Base-by-base conservation (phyloP, 1,284 basidiomycete genomes). In the Ceratorhiza oryzae-sativae region DNA sequence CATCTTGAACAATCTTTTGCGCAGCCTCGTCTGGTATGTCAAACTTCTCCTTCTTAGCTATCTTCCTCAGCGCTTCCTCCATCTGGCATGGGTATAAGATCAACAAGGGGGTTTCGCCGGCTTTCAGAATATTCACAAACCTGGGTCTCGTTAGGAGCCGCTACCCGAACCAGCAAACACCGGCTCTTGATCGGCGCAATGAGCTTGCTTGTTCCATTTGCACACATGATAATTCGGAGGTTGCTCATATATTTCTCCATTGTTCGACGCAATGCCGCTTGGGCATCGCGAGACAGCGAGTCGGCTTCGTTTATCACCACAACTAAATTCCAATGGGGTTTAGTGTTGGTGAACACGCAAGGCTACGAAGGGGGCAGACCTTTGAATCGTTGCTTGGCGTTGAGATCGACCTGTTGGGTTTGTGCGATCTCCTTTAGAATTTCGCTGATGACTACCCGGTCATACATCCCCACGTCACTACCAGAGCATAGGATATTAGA, bases 171-270 rank as follows among this genome's bases (percentile, higher is more conserved):
- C 42, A 99, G 86, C 53, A 99, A 84, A 83, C 97, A 99, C 68
- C 97, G 89, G 83, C 92, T 94, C 79, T 94, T 91, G 79, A 99
- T 99, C 1, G 97, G 97, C 0, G 95, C 95, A 78, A 99, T 99
- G 74, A 99, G 92, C 77, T 93, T 92, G 79, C 92, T 93, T 1
- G 97, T 98, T 79, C 93, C 96, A 81, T 95, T 97, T n/a, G 97
- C 95, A 80, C 97, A 98, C 12, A 99, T 87, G 77, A 99, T 97
- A 76, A 99, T 89, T 56, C 97, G 90, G 87, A 99, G 87, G 80
- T 98, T 99, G 59, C 89, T 90, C 93, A 98, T 98, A 84, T 98
- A 99, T 81, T 98, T 97, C 78, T 99, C 97, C 97, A 99, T 99
- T 1, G 97, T 99, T 72, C 97, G 87, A 77, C 97, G 90, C 51